Evolutionary conservation across 139 green algal species (phyloP).

Genomic region (Coelastrella sp.): DNA sequence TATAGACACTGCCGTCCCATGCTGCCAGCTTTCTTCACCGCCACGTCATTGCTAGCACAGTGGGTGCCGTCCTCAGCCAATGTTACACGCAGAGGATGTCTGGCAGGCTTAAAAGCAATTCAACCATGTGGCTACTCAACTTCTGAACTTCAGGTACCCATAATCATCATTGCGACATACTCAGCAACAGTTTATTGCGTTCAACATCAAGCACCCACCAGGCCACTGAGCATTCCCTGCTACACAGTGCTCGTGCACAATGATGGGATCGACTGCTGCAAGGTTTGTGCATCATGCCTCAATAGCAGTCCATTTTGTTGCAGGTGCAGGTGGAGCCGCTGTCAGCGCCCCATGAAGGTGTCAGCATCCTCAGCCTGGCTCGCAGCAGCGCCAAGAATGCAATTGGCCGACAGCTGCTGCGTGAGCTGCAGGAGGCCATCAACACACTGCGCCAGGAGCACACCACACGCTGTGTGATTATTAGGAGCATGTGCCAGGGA

Average conservation of each 20-base stretch:
- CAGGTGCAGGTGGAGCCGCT: conserved; percentile 74
- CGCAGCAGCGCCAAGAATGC: conserved; percentile 77
- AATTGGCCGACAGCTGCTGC: conserved; percentile 78
- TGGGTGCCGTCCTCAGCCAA: not conserved
- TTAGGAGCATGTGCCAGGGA: conserved; percentile 69
- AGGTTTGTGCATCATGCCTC: no score
- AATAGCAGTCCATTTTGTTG: conserved; percentile 27
- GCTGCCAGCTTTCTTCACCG: not conserved
- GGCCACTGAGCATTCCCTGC: not conserved
- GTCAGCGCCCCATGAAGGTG: conserved; percentile 62
- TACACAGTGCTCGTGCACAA: not conserved
- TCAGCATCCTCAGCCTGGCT: conserved; percentile 74
- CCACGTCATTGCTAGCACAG: not conserved
- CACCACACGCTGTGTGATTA: conserved; percentile 77
- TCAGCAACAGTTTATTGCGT: no score
- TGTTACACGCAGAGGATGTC: not conserved
- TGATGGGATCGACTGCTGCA: no score
- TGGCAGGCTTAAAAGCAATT: not conserved
- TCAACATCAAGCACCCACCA: not conserved
- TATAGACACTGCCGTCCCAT: not conserved
- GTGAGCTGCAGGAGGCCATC: conserved; percentile 74
- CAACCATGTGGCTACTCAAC: not conserved
- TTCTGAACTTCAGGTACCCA: conserved; percentile 12
- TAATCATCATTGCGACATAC: not conserved
- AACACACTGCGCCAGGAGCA: conserved; percentile 70